Percentiles rank a stretch among this genome's conserved stretches.
phyloP scores from a whole-genome alignment of 78 protist genomes.

The Dictyostelium citrinum region DNA sequence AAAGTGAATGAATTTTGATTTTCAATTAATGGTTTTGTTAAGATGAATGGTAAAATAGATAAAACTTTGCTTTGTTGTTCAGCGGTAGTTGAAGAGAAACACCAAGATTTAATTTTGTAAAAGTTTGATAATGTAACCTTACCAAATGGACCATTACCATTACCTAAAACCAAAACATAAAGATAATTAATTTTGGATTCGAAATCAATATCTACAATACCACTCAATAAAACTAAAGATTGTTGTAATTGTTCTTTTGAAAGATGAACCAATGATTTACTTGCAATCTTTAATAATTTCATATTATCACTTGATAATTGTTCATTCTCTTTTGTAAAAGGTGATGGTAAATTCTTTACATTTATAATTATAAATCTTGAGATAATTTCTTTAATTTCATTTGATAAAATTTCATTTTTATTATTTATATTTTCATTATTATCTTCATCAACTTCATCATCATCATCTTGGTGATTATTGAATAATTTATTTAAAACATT shows the following conservation, averaged over 20 bases:
- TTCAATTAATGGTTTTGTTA: neutral
- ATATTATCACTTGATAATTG: neutral
- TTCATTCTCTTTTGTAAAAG: neutral
- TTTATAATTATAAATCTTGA: neutral
- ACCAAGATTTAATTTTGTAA: slow-evolving; percentile 39
- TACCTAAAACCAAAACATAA: neutral
- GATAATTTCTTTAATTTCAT: neutral
- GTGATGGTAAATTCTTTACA: neutral
- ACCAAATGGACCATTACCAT: neutral
- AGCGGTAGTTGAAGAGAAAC: neutral
- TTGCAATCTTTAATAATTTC: neutral
- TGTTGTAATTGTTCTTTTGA: neutral
- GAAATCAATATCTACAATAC: neutral
- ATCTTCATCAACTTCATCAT: neutral
- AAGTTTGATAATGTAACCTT: neutral
- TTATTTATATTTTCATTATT: neutral
- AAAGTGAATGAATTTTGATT: neutral
- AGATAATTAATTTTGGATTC: slow-evolving; percentile 15
- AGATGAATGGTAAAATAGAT: neutral
- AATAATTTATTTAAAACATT: neutral
- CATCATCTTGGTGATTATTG: neutral
- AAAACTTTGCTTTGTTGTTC: neutral
- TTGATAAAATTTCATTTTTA: neutral
- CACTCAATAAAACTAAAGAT: neutral
- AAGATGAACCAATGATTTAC: neutral